These are phyloP conservation scores for Leishmania lainsoni DNA, from an alignment of 208 protist genomes.

Conservation along the genomic window DNA sequence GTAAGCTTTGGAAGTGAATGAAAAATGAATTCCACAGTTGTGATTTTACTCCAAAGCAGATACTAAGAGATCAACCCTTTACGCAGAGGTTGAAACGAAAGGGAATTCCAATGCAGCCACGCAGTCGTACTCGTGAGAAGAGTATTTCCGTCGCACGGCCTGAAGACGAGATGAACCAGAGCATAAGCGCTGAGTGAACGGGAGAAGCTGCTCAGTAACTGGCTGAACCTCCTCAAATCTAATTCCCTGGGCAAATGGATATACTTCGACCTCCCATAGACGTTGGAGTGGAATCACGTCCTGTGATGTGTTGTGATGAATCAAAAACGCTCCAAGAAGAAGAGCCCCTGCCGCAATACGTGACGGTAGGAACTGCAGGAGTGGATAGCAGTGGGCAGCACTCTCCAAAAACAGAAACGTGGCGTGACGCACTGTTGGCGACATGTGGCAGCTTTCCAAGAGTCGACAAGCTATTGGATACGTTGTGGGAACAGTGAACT, in stretches of 20 bases:
- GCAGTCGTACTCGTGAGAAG: slow-evolving; percentile 42
- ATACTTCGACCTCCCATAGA: slow-evolving; percentile 57
- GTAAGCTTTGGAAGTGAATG: not conserved
- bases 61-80: not conserved
- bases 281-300: slow-evolving; percentile 22
- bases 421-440: slow-evolving; percentile 41
- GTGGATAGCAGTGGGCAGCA: slow-evolving; percentile 62
- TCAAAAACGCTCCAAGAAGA: slow-evolving; percentile 54
- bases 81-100: slow-evolving; percentile 23
- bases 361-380: slow-evolving; percentile 70
- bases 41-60: not conserved
- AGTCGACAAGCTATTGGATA: slow-evolving; percentile 68
- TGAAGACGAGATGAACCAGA: slow-evolving; percentile 60
- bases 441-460: slow-evolving; percentile 31
- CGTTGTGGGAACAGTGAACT: slow-evolving; percentile 76
- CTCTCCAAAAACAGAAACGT: slow-evolving; percentile 75
- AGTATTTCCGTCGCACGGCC: slow-evolving; percentile 68
- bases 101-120: slow-evolving; percentile 63
- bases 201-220: slow-evolving; percentile 53
- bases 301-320: slow-evolving; percentile 33
- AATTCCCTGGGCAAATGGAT: slow-evolving; percentile 40
- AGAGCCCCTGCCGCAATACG: slow-evolving; percentile 59
- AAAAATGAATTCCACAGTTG: not conserved
- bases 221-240: slow-evolving; percentile 45
- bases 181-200: slow-evolving; percentile 57